These are phyloP conservation scores for Solanum gracilifrons DNA, from an alignment of 257 asterid species.

Conservation along the genomic window DNA sequence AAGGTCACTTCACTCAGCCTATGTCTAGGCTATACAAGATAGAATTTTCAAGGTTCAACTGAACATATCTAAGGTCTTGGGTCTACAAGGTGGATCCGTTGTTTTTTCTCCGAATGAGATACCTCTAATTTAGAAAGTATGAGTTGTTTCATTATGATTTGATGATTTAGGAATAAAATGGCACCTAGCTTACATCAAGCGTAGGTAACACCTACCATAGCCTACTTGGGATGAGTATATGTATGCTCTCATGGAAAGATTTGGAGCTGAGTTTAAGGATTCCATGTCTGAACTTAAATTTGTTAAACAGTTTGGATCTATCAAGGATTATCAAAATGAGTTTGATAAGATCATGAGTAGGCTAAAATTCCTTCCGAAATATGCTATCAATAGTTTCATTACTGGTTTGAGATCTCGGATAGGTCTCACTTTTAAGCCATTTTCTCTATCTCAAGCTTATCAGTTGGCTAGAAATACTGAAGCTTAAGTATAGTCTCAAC, in stretches of 20 bases:
- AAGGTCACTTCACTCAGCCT: background rate
- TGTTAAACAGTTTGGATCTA: background rate
- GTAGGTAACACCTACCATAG: background rate
- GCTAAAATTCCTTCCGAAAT: background rate
- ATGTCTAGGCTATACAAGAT: background rate
- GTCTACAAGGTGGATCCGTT: background rate
- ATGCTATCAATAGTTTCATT: background rate
- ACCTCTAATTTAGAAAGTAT: background rate
- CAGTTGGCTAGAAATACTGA: no score
- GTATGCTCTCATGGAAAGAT: background rate
- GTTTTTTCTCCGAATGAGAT: background rate
- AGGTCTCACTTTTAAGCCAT: background rate
- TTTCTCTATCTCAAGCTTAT: background rate
- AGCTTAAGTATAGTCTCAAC: background rate
- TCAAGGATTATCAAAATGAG: background rate
- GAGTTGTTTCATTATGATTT: background rate
- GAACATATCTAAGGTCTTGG: background rate
- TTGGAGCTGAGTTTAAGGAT: background rate
- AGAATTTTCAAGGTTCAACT: no score
- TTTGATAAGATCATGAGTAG: background rate
- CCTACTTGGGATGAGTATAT: background rate
- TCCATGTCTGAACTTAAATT: background rate
- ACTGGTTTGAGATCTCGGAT: background rate
- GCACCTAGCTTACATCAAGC: background rate
- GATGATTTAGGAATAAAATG: background rate